A percentile compares a stretch with the other conserved stretches of the same genome.
Evolutionary conservation across 345 rosid species (phyloP).

Genomic region (Noccaea bulbosa): DNA sequence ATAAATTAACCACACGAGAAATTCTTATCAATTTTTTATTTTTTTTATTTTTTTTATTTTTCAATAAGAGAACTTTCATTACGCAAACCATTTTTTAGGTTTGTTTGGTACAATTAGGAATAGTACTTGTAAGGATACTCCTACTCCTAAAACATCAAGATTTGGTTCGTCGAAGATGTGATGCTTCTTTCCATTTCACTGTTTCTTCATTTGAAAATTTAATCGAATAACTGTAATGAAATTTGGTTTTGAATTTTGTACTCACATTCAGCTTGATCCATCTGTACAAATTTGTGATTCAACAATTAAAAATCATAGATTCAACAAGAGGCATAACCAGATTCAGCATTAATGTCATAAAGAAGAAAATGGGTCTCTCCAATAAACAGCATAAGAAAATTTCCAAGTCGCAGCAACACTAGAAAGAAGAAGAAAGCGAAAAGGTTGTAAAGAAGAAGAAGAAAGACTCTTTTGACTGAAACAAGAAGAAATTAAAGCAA

Average conservation of each 20-base stretch:
- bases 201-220: conserved; percentile 24
- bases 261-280: neutral
- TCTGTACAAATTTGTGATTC: neutral
- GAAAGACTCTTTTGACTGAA: conserved; percentile 12
- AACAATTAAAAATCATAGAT: neutral
- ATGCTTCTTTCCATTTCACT: neutral
- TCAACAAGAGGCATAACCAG: neutral
- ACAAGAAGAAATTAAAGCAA: neutral
- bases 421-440: conserved; percentile 9
- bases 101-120: no score
- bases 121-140: neutral
- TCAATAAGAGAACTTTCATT: no score
- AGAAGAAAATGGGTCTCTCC: conserved; percentile 33
- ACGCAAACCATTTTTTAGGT: no score
- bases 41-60: no score
- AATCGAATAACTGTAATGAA: conserved; percentile 19
- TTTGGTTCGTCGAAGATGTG: conserved; percentile 20
- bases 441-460: neutral
- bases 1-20: no score
- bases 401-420: conserved; percentile 6
- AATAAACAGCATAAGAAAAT: conserved; percentile 25
- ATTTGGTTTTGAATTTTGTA: neutral
- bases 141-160: neutral
- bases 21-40: no score
- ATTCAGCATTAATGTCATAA: neutral